Conservation (phyloP, 2,329 filamentous ascomycete genomes). For the Calonectria pteridis region DNA sequence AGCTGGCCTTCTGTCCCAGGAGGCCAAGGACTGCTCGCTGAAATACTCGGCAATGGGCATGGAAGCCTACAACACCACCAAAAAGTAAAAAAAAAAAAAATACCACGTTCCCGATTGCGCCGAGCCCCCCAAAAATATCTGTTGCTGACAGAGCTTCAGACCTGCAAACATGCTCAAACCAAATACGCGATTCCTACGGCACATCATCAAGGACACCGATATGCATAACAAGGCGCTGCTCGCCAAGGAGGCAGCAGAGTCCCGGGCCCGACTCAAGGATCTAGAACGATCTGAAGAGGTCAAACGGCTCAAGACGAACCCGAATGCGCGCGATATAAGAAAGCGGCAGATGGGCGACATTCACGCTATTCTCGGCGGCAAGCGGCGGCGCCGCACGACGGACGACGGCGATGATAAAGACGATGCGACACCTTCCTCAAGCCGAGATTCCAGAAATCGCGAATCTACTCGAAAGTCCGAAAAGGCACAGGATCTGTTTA, state of each 20-base stretch:
- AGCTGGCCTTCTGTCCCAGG: conserved; percentile 81
- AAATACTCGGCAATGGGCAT: conserved; percentile 82
- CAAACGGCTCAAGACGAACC: conserved; percentile 58
- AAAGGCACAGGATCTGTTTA: conserved; percentile 38
- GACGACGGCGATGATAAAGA: conserved; percentile 39
- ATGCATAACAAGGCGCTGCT: conserved; percentile 89
- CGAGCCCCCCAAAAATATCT: conserved; percentile 19
- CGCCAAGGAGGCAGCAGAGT: conserved; percentile 86
- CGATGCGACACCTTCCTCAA: conserved; percentile 31
- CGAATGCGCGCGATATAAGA: conserved; percentile 64
- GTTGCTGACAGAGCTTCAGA: conserved; percentile 55
- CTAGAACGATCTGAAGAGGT: conserved; percentile 64
- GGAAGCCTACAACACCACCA: conserved; percentile 68
- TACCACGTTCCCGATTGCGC: conserved; percentile 20
- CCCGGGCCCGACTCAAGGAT: conserved; percentile 75
- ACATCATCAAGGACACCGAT: conserved; percentile 90
- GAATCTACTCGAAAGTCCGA: conserved; percentile 19
- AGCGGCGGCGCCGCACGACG: conserved; percentile 49
- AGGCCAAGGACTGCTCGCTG: conserved; percentile 79
- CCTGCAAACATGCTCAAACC: conserved; percentile 82
- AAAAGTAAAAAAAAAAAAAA: conserved; percentile 56
- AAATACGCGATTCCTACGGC: conserved; percentile 89
- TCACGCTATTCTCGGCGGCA: conserved; percentile 66
- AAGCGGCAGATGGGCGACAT: conserved; percentile 72
- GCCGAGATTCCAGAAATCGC: conserved; percentile 30